phyloP scores from a whole-genome alignment of 2,329 filamentous ascomycete species.

The Verticillium nonalfalfae region DNA sequence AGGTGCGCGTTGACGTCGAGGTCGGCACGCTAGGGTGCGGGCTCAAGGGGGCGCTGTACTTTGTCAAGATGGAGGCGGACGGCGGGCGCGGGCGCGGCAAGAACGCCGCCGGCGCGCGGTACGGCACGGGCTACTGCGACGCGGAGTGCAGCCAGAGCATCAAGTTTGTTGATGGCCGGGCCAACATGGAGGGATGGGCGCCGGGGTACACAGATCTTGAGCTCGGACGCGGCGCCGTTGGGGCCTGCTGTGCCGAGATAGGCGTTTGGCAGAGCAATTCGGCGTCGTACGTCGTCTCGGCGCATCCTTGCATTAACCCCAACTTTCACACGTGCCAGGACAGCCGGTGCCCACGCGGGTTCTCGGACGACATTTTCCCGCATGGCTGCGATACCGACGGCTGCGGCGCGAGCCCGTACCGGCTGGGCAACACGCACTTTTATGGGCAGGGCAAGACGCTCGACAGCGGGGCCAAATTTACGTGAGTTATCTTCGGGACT shows the following conservation, averaged over 20 bases:
- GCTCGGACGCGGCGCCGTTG: constrained; percentile 39
- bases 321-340: constrained; percentile 16
- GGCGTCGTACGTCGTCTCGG: neutral
- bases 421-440: constrained; percentile 52
- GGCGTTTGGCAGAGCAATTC: constrained; percentile 44
- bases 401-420: constrained; percentile 60
- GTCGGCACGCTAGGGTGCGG: constrained; percentile 57
- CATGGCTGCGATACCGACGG: constrained; percentile 55
- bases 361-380: neutral
- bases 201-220: constrained; percentile 42
- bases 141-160: constrained; percentile 35
- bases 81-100: constrained; percentile 34
- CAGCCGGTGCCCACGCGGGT: neutral
- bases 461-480: constrained; percentile 50
- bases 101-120: constrained; percentile 41
- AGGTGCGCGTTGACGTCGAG: constrained; percentile 63
- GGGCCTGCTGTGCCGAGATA: constrained; percentile 52
- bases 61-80: constrained; percentile 47
- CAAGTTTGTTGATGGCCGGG: constrained; percentile 39
- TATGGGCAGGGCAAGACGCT: constrained; percentile 51
- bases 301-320: neutral
- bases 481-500: constrained; percentile 9
- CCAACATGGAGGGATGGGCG: constrained; percentile 34
- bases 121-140: constrained; percentile 50
- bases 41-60: constrained; percentile 59